Percentiles rank a stretch among this genome's conserved stretches.
These are phyloP conservation scores for Spergularia azorica DNA, from an alignment of 179 eudicot species.

Conservation along the genomic window DNA sequence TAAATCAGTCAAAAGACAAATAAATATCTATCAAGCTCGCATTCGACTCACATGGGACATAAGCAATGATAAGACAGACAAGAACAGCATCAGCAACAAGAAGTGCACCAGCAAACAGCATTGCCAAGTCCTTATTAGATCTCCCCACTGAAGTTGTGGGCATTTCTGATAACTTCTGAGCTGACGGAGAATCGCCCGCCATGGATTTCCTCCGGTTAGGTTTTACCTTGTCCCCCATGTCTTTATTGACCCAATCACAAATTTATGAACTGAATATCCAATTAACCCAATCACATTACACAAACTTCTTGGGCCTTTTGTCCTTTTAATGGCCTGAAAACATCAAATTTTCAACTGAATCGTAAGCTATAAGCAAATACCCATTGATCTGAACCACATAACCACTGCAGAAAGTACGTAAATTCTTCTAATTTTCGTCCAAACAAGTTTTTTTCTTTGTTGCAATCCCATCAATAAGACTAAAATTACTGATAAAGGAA, in stretches of 20 bases:
- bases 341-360: neutral
- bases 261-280: conserved; percentile 3
- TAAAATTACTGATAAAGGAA: neutral
- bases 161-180: conserved; percentile 14
- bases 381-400: neutral
- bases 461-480: neutral
- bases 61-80: conserved; percentile 57
- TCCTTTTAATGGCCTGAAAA: conserved; percentile 15
- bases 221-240: conserved; percentile 23
- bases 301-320: neutral
- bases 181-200: conserved; percentile 27
- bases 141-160: conserved; percentile 17
- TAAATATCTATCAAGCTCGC: neutral
- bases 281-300: conserved; percentile 10
- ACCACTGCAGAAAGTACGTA: neutral
- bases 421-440: neutral
- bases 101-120: conserved; percentile 48
- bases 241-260: conserved; percentile 13
- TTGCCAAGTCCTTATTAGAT: conserved; percentile 35
- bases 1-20: neutral
- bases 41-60: conserved; percentile 65
- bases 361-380: neutral
- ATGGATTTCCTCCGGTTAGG: conserved; percentile 26
- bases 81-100: conserved; percentile 57
- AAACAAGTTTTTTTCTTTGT: neutral